Percentiles rank a stretch among this genome's conserved stretches.
These are phyloP conservation scores for Schoenoplectus tabernaemontani DNA, from an alignment of 202 grass and related monocot genomes.

Conservation along the genomic window DNA sequence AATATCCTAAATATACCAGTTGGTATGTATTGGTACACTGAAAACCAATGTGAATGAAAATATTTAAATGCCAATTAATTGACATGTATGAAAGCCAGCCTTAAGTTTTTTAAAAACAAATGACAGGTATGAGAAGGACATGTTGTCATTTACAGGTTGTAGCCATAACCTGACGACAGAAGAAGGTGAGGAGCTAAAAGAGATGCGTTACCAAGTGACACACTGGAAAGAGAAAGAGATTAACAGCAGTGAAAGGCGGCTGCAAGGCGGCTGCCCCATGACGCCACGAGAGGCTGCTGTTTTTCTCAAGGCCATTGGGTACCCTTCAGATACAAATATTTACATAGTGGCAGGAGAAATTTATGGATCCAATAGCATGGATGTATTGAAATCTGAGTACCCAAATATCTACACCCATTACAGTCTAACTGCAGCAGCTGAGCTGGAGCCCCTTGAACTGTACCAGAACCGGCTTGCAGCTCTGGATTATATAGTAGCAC, in stretches of 20 bases:
- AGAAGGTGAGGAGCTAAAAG: constrained; percentile 56
- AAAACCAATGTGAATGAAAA: neutral
- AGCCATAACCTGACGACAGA: constrained; percentile 68
- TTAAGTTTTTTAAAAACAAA: constrained; percentile 6
- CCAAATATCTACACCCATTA: constrained; percentile 79
- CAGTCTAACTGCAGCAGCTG: constrained; percentile 40
- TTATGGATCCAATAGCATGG: constrained; percentile 73
- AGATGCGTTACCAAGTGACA: constrained; percentile 62
- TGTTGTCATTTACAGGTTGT: constrained; percentile 94
- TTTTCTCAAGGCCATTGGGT: constrained; percentile 90
- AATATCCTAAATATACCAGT: neutral
- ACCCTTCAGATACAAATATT: constrained; percentile 83
- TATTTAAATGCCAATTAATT: constrained; percentile 11
- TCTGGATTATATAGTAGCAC: constrained; percentile 78
- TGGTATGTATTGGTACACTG: neutral
- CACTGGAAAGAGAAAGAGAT: constrained; percentile 99
- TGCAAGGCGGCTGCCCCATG: constrained; percentile 92
- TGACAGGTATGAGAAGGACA: constrained; percentile 96
- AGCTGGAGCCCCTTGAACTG: constrained; percentile 48
- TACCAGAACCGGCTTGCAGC: constrained; percentile 85
- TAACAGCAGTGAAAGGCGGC: constrained; percentile 59
- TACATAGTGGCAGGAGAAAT: constrained; percentile 93
- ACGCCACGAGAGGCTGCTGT: constrained; percentile 72
- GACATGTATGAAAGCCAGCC: neutral
- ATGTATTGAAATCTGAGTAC: constrained; percentile 50